Conservation (phyloP, 208 protist species). For the Acanthamoeba culbertsoni region DNA sequence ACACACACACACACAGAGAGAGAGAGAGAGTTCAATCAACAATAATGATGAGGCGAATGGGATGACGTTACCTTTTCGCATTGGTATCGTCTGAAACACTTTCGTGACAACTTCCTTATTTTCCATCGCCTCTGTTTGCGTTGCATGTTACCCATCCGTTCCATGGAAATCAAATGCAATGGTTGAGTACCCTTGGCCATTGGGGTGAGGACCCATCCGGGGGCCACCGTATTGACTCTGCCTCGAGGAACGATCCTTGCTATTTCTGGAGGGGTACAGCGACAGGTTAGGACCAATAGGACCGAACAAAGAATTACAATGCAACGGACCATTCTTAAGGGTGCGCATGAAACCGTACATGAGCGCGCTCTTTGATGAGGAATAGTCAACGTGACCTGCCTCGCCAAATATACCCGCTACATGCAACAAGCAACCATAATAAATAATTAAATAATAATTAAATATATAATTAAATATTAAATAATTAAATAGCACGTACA, state of each 20-base stretch:
- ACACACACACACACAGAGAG: neutral
- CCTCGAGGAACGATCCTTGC: neutral
- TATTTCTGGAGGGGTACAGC: neutral
- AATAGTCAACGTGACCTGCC: constrained; percentile 22
- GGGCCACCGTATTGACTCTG: constrained; percentile 10
- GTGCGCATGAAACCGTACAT: constrained; percentile 53
- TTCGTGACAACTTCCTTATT: constrained; percentile 25
- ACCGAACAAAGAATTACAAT: neutral
- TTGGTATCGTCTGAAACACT: constrained; percentile 20
- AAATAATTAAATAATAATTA: neutral
- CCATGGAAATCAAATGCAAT: neutral
- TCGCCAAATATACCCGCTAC: constrained; percentile 23
- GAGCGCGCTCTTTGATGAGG: constrained; percentile 1
- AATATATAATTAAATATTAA: neutral
- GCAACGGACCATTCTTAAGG: constrained; percentile 19
- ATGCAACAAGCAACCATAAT: neutral
- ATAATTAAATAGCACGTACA: neutral
- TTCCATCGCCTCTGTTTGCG: neutral
- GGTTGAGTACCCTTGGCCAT: constrained; percentile 3
- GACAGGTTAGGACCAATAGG: neutral
- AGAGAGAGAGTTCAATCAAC: neutral
- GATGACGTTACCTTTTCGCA: constrained; percentile 43
- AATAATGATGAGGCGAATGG: neutral
- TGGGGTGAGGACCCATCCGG: constrained; percentile 9
- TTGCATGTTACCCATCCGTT: neutral